Percentiles rank a stretch among this genome's conserved stretches.
These are phyloP conservation scores for Patellifolia procumbens DNA, from an alignment of 179 eudicot species.

Conservation along the genomic window DNA sequence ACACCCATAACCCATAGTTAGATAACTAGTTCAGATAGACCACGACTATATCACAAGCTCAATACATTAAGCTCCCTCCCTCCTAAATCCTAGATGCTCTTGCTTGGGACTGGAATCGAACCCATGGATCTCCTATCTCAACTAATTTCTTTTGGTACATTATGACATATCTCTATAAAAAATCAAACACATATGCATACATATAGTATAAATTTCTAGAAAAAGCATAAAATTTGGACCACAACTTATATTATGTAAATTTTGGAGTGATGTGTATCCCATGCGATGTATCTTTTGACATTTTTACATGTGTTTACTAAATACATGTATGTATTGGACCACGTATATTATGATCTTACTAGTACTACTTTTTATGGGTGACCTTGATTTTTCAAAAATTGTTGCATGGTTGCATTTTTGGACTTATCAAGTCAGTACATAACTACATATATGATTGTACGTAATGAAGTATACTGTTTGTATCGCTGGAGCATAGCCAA, in stretches of 20 bases:
- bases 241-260: not conserved
- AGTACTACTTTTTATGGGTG: conserved; percentile 12
- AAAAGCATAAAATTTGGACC: conserved; percentile 9
- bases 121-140: no score
- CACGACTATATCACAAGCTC: no score
- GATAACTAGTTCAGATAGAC: no score
- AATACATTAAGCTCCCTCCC: no score
- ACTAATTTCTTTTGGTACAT: no score
- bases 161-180: no score
- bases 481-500: not conserved
- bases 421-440: conserved; percentile 1
- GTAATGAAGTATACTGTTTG: conserved; percentile 10
- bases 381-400: conserved; percentile 10
- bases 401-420: conserved; percentile 11
- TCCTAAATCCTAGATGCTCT: no score
- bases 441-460: not conserved
- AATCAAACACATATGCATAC: no score
- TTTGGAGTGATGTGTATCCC: conserved; percentile 19
- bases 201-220: no score
- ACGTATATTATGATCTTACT: conserved; percentile 4
- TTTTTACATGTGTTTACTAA: not conserved
- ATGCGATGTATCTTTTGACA: conserved; percentile 13
- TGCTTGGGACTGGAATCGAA: no score
- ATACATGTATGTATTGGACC: conserved; percentile 17
- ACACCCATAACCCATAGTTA: no score